Percentiles rank a stretch among this genome's conserved stretches.
These are phyloP conservation scores for Trichaptum fuscoviolaceum DNA, from an alignment of 768 basidiomycete species.

Conservation along the genomic window DNA sequence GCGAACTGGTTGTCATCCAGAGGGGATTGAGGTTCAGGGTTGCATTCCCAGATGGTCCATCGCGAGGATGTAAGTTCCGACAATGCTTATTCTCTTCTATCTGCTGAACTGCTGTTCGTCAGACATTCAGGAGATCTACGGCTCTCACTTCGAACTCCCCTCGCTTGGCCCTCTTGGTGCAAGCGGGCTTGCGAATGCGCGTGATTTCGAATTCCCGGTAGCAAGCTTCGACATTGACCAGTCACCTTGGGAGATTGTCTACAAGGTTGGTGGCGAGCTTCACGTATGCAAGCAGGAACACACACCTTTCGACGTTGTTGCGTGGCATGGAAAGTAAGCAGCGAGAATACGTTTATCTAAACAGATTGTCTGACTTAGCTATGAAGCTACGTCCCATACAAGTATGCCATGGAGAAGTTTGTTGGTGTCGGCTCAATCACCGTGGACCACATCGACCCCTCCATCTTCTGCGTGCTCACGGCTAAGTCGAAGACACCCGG, in stretches of 20 bases:
- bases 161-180: slow-evolving; percentile 63
- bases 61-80: slow-evolving; percentile 14
- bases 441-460: slow-evolving; percentile 66
- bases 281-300: slow-evolving; percentile 53
- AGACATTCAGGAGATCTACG: slow-evolving; percentile 64
- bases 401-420: slow-evolving; percentile 63
- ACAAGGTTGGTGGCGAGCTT: slow-evolving; percentile 49
- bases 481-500: slow-evolving; percentile 55
- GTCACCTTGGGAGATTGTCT: slow-evolving; percentile 39
- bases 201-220: slow-evolving; percentile 62
- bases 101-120: not conserved
- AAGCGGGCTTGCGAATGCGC: slow-evolving; percentile 58
- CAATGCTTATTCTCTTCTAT: not conserved
- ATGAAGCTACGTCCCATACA: slow-evolving; percentile 57
- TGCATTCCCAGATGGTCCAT: slow-evolving; percentile 19
- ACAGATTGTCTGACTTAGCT: not conserved
- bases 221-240: slow-evolving; percentile 65
- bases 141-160: slow-evolving; percentile 56
- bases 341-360: not conserved
- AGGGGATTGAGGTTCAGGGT: slow-evolving; percentile 67
- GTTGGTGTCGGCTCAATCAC: slow-evolving; percentile 58
- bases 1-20: slow-evolving; percentile 61
- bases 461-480: slow-evolving; percentile 64
- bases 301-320: slow-evolving; percentile 69
- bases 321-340: slow-evolving; percentile 62